phyloP scores from a whole-genome alignment of 179 eudicot genomes.

The Silene coronaria region DNA sequence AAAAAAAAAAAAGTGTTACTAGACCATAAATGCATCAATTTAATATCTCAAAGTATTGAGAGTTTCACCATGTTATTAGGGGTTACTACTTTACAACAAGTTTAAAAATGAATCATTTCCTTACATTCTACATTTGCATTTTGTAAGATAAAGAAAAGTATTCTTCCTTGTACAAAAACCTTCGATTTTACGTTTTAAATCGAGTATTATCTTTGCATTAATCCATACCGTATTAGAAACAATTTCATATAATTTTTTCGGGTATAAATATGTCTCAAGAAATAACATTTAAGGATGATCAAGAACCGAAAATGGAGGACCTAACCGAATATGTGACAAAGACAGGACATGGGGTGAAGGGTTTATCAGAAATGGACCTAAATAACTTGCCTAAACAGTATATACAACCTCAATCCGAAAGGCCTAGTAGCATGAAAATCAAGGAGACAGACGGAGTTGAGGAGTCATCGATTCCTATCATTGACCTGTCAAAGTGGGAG shows the following conservation, averaged over 20 bases:
- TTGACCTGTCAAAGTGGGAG: constrained; percentile 36
- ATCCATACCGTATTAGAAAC: no score
- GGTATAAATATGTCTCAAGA: constrained; percentile 10
- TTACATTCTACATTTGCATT: no score
- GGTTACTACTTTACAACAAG: background rate
- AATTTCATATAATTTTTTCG: no score
- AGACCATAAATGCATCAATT: background rate
- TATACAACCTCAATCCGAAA: constrained; percentile 38
- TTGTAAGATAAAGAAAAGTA: no score
- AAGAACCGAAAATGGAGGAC: constrained; percentile 2
- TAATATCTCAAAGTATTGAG: background rate
- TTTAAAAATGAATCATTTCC: background rate
- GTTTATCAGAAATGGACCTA: constrained; percentile 33
- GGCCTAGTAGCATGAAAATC: constrained; percentile 26
- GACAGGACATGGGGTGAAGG: constrained; percentile 42
- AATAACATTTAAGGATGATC: background rate
- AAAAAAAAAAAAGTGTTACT: background rate
- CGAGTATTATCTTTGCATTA: no score
- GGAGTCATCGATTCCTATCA: constrained; percentile 34
- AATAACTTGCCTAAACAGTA: constrained; percentile 35
- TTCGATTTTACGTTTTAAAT: no score
- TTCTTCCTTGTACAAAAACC: no score
- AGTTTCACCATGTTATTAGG: background rate
- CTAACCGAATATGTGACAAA: constrained; percentile 18
- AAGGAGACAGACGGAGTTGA: background rate